Evolutionary conservation across 2,329 filamentous ascomycete genomes (phyloP).

Genomic region (Apiospora saccharicola): DNA sequence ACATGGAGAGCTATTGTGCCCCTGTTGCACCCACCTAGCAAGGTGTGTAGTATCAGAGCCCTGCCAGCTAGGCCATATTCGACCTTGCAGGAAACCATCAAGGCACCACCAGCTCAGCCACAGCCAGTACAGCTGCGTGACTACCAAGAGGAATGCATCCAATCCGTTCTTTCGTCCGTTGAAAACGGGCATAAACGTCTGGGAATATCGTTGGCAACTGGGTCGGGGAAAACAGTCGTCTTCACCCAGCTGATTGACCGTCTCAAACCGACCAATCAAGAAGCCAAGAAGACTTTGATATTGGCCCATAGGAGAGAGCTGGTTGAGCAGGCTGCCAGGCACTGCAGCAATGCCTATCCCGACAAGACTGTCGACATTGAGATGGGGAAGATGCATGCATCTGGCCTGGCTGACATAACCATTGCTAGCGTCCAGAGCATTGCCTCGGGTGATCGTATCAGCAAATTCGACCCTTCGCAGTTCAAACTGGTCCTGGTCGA

Average conservation of each 20-base stretch:
- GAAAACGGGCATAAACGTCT: slow-evolving; percentile 77
- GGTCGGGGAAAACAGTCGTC: slow-evolving; percentile 92
- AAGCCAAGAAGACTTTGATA: slow-evolving; percentile 82
- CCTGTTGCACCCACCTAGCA: neutral
- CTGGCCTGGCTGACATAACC: slow-evolving; percentile 88
- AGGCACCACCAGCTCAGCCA: neutral
- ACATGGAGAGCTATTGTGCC: neutral
- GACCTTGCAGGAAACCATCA: slow-evolving; percentile 25
- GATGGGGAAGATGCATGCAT: slow-evolving; percentile 81
- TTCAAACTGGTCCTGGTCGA: slow-evolving; percentile 96
- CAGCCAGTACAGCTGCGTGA: slow-evolving; percentile 68
- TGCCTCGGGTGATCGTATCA: slow-evolving; percentile 75
- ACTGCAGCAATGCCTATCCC: slow-evolving; percentile 84
- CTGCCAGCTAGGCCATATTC: slow-evolving; percentile 16
- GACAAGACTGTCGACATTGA: slow-evolving; percentile 85
- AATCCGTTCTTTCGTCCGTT: slow-evolving; percentile 76
- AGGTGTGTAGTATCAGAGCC: neutral
- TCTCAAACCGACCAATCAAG: slow-evolving; percentile 62
- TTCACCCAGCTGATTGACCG: slow-evolving; percentile 94
- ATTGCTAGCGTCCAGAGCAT: slow-evolving; percentile 91
- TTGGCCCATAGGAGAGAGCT: slow-evolving; percentile 92
- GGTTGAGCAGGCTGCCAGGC: slow-evolving; percentile 89
- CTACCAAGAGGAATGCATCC: slow-evolving; percentile 93
- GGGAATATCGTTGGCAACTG: slow-evolving; percentile 86
- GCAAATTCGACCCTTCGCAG: slow-evolving; percentile 77